phyloP scores from a whole-genome alignment of 2,329 filamentous ascomycete species.

The Cercospora sp. region DNA sequence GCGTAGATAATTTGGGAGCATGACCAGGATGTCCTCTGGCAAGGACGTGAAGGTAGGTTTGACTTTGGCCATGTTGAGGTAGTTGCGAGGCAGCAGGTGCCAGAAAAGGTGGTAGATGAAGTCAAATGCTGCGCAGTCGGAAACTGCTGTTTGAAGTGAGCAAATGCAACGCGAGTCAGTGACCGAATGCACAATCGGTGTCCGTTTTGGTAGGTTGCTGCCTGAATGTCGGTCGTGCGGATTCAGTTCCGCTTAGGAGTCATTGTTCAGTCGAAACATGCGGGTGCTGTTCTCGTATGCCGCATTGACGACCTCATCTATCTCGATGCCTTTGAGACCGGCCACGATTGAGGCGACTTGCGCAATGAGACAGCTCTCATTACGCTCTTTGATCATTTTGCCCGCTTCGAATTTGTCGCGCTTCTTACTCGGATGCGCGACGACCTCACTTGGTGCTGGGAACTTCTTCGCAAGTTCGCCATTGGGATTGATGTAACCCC shows the following conservation, averaged over 20 bases:
- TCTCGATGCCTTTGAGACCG: slow-evolving; percentile 47
- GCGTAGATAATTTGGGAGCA: slow-evolving; percentile 27
- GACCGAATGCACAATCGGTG: background rate
- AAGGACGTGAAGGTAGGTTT: slow-evolving; percentile 9
- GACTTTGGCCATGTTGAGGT: background rate
- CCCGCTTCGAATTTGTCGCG: slow-evolving; percentile 51
- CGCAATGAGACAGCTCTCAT: slow-evolving; percentile 54
- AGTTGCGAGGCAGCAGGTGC: background rate
- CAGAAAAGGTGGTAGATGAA: background rate
- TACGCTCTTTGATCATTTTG: slow-evolving; percentile 53
- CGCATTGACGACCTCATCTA: slow-evolving; percentile 47
- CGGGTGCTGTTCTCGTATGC: slow-evolving; percentile 42
- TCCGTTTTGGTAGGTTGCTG: background rate
- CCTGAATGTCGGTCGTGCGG: background rate
- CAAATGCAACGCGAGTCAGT: background rate
- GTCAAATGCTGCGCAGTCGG: background rate
- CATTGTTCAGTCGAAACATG: slow-evolving; percentile 34
- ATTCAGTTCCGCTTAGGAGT: background rate
- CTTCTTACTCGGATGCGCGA: slow-evolving; percentile 44
- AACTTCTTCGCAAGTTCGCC: slow-evolving; percentile 46
- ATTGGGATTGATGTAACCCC: slow-evolving; percentile 46
- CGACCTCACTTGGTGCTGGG: slow-evolving; percentile 33
- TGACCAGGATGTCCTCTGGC: slow-evolving; percentile 25
- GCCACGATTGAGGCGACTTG: slow-evolving; percentile 52
- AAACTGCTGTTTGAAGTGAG: background rate